phyloP scores from a whole-genome alignment of 768 basidiomycete species.

The Boletus rufocinnamomeus region DNA sequence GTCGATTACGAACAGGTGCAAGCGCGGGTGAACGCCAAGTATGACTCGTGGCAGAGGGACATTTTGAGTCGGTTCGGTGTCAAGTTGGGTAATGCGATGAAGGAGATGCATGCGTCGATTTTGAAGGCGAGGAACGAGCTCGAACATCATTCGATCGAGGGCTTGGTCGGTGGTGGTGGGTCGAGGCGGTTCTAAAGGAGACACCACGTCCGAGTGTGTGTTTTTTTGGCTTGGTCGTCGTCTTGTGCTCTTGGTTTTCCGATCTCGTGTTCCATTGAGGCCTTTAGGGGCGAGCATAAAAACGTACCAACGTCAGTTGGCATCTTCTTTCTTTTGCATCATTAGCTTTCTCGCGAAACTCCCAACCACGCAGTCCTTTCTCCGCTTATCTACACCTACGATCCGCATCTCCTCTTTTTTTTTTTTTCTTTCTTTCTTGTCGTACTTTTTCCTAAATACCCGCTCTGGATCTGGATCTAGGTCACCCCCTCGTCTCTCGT shows the following conservation, averaged over 20 bases:
- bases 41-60: slow-evolving; percentile 97
- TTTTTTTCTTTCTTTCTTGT: not conserved
- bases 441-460: slow-evolving; percentile 10
- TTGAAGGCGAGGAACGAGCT: slow-evolving; percentile 93
- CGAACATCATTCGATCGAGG: slow-evolving; percentile 96
- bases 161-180: slow-evolving; percentile 63
- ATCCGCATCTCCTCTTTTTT: not conserved
- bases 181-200: slow-evolving; percentile 51
- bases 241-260: slow-evolving; percentile 1
- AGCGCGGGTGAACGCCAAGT: slow-evolving; percentile 95
- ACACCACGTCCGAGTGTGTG: not conserved
- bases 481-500: slow-evolving; percentile 2
- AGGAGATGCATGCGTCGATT: slow-evolving; percentile 94
- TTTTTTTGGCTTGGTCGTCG: not conserved
- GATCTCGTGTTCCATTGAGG: not conserved
- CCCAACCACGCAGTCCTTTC: slow-evolving; percentile 6
- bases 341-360: not conserved
- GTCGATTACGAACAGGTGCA: slow-evolving; percentile 99
- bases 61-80: slow-evolving; percentile 89
- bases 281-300: slow-evolving; percentile 15
- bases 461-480: slow-evolving; percentile 21
- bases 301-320: not conserved
- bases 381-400: not conserved
- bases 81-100: slow-evolving; percentile 94
- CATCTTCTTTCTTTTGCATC: not conserved